phyloP scores from a whole-genome alignment of 306 rosid species.

The Begonia loranthoides region DNA sequence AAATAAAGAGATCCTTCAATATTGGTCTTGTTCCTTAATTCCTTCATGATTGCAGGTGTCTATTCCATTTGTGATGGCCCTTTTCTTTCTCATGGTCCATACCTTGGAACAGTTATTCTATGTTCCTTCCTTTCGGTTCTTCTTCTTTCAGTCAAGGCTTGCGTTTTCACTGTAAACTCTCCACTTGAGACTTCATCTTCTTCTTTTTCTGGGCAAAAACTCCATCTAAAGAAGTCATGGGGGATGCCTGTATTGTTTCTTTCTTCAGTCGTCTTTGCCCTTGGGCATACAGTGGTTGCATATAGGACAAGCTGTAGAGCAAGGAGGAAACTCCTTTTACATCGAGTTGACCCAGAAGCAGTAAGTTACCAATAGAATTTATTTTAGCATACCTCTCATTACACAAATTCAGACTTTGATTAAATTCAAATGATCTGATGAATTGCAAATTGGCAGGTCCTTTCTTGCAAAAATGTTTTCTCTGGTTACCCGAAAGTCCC shows the following conservation, averaged over 20 bases:
- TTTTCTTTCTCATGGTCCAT: slow-evolving; percentile 86
- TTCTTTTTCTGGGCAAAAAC: slow-evolving; percentile 66
- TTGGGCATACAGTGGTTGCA: slow-evolving; percentile 91
- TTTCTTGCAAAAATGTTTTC: slow-evolving; percentile 82
- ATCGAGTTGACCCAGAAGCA: slow-evolving; percentile 84
- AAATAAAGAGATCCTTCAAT: too few species aligned
- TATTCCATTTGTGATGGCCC: slow-evolving; percentile 86
- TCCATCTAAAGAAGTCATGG: slow-evolving; percentile 95
- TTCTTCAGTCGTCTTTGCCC: slow-evolving; percentile 88
- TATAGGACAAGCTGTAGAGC: slow-evolving; percentile 97
- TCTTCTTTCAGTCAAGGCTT: slow-evolving; percentile 83
- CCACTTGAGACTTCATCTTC: slow-evolving; percentile 60
- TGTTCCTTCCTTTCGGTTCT: slow-evolving; percentile 59
- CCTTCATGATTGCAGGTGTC: slow-evolving; percentile 48
- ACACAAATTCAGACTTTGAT: neutral
- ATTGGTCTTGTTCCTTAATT: neutral
- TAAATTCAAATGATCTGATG: neutral
- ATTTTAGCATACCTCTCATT: too few species aligned
- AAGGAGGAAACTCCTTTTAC: slow-evolving; percentile 77
- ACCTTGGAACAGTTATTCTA: slow-evolving; percentile 83
- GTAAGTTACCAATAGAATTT: slow-evolving; percentile 32
- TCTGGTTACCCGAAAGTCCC: slow-evolving; percentile 83
- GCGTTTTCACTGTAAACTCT: slow-evolving; percentile 77
- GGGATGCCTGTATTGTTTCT: slow-evolving; percentile 97
- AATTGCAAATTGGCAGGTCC: slow-evolving; percentile 37